Base-by-base conservation (phyloP, 2,329 filamentous ascomycete species). In the Alternaria arbusti region DNA sequence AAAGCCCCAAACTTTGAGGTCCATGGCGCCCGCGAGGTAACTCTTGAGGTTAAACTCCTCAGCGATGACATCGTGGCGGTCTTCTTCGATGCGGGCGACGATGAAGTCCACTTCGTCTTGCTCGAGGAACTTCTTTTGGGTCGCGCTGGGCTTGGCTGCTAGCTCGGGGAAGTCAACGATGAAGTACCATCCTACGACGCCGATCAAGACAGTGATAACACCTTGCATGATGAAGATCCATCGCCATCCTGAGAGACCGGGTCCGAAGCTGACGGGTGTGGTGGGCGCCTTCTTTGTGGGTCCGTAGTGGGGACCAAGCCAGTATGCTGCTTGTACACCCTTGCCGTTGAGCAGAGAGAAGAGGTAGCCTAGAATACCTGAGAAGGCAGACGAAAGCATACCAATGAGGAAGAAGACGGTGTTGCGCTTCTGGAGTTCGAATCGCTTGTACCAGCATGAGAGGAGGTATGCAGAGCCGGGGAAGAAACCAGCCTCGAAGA, bases 401-500 rank as follows among this genome's bases (percentile, higher is more conserved):
- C 70, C 71, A 8, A 71, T 71, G 58, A 71, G 65, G 71, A 84
- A 88, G 72, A 88, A 89, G n/a, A 88, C 76, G 4, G 85, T 84
- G 57, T 88, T 83, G 6, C 86, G 80, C 57, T 83, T 86, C 54
- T 86, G 85, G 60, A 84, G 78, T 69, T 89, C 86, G 50, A 85
- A 83, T 20, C 84, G 81, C 54, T 84, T 84, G 67, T 89, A 89
- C 86, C 87, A 89, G 76, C 86, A 86, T 1, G 85, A 86, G 8
- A 88, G 80, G 54, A 88, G 83, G 70, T 86, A 87, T 17, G 85
- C 65, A 3, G 61, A 63, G 10, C 70, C 74, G 10, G 74, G 74
- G 50, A 76, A 77, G 57, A 77, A 71, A 8, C 73, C 74, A 55
- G 72, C 70, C 59, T 76, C 71, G 40, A 73, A 70, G 55, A 72